A percentile compares a stretch with the other conserved stretches of the same genome.
phyloP scores from a whole-genome alignment of 306 rosid species.

The Prinsepia uniflora region DNA sequence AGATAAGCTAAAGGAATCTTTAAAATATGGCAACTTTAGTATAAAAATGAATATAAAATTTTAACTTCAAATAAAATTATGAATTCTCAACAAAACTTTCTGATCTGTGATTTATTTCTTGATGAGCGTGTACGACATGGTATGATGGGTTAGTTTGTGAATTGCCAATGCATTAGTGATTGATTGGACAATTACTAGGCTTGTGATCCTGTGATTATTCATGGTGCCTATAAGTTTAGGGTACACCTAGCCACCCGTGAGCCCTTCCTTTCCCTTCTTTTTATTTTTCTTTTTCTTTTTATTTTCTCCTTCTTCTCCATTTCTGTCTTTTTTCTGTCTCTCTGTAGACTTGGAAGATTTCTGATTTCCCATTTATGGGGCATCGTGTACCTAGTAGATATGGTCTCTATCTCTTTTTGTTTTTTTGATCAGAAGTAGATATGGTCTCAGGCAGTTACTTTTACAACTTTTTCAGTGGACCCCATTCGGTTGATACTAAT shows the following conservation, averaged over 20 bases:
- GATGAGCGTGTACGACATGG: too few species aligned
- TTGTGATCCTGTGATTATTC: neutral
- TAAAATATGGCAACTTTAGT: too few species aligned
- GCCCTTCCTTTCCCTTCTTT: neutral
- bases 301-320: too few species aligned
- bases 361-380: neutral
- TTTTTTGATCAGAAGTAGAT: too few species aligned
- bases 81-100: too few species aligned
- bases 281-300: too few species aligned
- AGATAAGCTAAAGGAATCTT: too few species aligned
- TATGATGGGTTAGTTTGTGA: neutral
- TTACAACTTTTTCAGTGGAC: neutral
- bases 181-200: neutral
- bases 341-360: constrained; percentile 6
- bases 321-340: constrained; percentile 10
- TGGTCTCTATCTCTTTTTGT: too few species aligned
- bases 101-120: too few species aligned
- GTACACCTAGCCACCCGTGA: neutral
- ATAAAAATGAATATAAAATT: too few species aligned
- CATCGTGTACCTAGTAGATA: neutral
- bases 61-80: too few species aligned
- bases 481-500: neutral
- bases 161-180: neutral
- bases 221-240: neutral
- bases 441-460: neutral